phyloP scores from a whole-genome alignment of 2,329 filamentous ascomycete genomes.

The Fusarium torreyae region DNA sequence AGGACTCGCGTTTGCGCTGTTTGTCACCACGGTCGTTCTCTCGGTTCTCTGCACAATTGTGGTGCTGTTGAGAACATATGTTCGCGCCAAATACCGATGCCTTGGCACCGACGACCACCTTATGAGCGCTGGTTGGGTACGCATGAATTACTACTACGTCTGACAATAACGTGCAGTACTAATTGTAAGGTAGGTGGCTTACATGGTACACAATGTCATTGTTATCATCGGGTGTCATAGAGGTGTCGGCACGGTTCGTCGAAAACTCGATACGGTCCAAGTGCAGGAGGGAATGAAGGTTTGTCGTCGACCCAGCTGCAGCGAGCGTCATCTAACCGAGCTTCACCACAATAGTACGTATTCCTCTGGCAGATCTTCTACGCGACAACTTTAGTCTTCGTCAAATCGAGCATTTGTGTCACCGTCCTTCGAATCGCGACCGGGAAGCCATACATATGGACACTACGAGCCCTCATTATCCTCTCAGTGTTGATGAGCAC shows the following conservation, averaged over 20 bases:
- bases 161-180: not conserved
- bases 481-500: slow-evolving; percentile 7
- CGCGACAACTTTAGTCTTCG: not conserved
- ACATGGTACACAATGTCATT: slow-evolving; percentile 19
- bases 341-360: not conserved
- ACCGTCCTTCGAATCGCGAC: slow-evolving; percentile 22
- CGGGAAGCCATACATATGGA: not conserved
- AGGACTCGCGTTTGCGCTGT: slow-evolving; percentile 13
- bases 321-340: not conserved
- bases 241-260: slow-evolving; percentile 8
- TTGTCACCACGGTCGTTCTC: slow-evolving; percentile 6
- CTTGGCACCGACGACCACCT: slow-evolving; percentile 26
- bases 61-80: not conserved
- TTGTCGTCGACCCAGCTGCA: no score
- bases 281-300: slow-evolving; percentile 25
- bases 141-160: not conserved
- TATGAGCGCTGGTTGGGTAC: slow-evolving; percentile 23
- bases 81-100: not conserved
- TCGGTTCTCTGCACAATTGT: slow-evolving; percentile 11
- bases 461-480: slow-evolving; percentile 1
- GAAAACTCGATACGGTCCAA: not conserved
- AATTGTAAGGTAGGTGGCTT: not conserved
- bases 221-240: slow-evolving; percentile 9
- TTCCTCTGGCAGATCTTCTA: slow-evolving; percentile 31
- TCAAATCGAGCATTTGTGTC: slow-evolving; percentile 27